These are phyloP conservation scores for Wickerhamomyces sp. DNA, from an alignment of 1,139 yeast species.

Conservation along the genomic window DNA sequence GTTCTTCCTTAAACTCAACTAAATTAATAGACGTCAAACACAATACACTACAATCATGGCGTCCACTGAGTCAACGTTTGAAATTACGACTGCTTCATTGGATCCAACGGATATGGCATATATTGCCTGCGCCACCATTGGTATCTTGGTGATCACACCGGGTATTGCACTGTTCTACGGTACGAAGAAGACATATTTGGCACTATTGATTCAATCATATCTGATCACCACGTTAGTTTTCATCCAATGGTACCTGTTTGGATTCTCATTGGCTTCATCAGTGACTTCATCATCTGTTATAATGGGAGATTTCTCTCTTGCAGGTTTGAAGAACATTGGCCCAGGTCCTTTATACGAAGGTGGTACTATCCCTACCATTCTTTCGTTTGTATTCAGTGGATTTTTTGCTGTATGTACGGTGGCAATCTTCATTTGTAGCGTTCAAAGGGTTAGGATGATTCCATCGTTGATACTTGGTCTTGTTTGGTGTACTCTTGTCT, in stretches of 20 bases:
- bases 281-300: slow-evolving; percentile 33
- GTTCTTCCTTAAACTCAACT: too few species aligned
- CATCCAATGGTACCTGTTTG: slow-evolving; percentile 39
- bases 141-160: slow-evolving; percentile 36
- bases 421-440: slow-evolving; percentile 42
- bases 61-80: background rate
- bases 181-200: slow-evolving; percentile 32
- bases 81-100: background rate
- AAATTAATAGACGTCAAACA: too few species aligned
- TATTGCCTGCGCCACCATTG: slow-evolving; percentile 25
- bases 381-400: slow-evolving; percentile 36
- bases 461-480: slow-evolving; percentile 38
- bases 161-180: slow-evolving; percentile 25
- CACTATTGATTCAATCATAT: slow-evolving; percentile 37
- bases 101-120: slow-evolving; percentile 5
- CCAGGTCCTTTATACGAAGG: slow-evolving; percentile 37
- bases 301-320: slow-evolving; percentile 35
- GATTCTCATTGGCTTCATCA: slow-evolving; percentile 39
- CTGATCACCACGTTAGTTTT: slow-evolving; percentile 35
- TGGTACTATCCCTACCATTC: slow-evolving; percentile 36
- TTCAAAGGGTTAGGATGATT: slow-evolving; percentile 37
- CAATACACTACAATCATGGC: background rate
- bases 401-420: slow-evolving; percentile 44
- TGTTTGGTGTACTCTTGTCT: slow-evolving; percentile 38
- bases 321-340: slow-evolving; percentile 34